Conservation (phyloP, 345 rosid species). For the Physaria fendleri region DNA sequence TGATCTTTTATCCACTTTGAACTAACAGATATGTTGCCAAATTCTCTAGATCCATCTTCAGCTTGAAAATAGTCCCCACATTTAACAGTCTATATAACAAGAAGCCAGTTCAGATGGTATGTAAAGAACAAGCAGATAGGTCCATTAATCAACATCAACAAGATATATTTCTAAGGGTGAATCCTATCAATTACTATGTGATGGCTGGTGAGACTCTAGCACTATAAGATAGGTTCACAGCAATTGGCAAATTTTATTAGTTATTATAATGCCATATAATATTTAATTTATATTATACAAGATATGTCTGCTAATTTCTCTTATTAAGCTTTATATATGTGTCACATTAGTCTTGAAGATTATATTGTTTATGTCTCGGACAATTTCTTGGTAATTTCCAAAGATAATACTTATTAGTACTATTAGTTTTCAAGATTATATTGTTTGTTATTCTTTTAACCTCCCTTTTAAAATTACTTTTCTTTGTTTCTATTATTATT, state of each 20-base stretch:
- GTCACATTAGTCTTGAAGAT: no score
- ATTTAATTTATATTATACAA: no score
- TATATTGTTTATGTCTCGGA: no score
- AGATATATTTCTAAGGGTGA: neutral
- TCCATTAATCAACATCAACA: neutral
- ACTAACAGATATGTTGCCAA: slow-evolving; percentile 55
- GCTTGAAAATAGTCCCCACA: slow-evolving; percentile 87
- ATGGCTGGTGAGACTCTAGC: neutral
- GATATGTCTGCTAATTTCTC: no score
- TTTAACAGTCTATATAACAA: slow-evolving; percentile 50
- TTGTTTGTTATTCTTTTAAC: neutral
- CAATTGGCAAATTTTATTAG: no score
- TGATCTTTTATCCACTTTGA: slow-evolving; percentile 82
- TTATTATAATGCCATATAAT: no score
- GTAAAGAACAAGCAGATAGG: neutral
- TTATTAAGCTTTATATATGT: no score
- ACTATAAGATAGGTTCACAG: neutral
- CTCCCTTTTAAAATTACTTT: neutral
- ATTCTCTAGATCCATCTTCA: slow-evolving; percentile 68
- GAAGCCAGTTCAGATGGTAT: slow-evolving; percentile 2
- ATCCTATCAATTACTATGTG: neutral
- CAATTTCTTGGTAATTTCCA: no score
- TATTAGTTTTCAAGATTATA: neutral
- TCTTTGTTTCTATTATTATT: neutral
- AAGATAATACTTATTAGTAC: no score